Base-by-base conservation (phyloP, 768 basidiomycete species). In the Candolleomyces eurysporus region DNA sequence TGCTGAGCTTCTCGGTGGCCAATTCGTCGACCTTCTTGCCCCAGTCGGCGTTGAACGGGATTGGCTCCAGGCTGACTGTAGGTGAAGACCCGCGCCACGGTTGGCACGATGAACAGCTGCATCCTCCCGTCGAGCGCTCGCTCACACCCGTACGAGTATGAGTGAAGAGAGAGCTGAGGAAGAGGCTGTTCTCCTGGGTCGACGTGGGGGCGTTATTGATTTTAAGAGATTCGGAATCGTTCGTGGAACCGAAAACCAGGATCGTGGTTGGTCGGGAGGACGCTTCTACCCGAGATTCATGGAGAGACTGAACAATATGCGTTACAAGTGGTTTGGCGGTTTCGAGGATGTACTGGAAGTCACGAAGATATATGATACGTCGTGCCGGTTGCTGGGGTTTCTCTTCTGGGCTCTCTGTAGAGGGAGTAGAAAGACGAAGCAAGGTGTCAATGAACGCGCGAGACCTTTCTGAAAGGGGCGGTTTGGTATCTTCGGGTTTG, bases 301-400 rank as follows among this genome's bases (percentile, higher is more conserved):
- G 57, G 36, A 59, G 48, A 58, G 57, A 57, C 22, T 57, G 56
- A 8, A 59, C 40, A 17, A 61, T 19, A 26, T 51, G 49, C 42
- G 48, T 26, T 22, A 61, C 46, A 13, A 61, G 50, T 11, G 61
- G 57, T 57, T 61, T 48, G 26, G 60, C 53, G 5, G 56, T 40
- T n/a, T 26, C 32, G 30, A 22, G 14, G 49, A 62, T 64, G 30
- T 40, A 43, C 21, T 61, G 26, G 46, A 59, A 61, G 61, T 61
- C 56, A 6, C 63, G 56, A 57, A 58, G n/a, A 45, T 60, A 63
- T 21, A 63, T 49, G 50, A 59, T 58, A 32, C 56, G 57, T 10
- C 31, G 19, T 22, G 45, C 21, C 14, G 50, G 45, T 22, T 3
- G 31, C 36, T 53, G 45, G 36, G 36, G 6, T 36, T 36, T 5